Evolutionary conservation across 2,329 filamentous ascomycete genomes (phyloP).

Genomic region (Hypoxylon sp.): DNA sequence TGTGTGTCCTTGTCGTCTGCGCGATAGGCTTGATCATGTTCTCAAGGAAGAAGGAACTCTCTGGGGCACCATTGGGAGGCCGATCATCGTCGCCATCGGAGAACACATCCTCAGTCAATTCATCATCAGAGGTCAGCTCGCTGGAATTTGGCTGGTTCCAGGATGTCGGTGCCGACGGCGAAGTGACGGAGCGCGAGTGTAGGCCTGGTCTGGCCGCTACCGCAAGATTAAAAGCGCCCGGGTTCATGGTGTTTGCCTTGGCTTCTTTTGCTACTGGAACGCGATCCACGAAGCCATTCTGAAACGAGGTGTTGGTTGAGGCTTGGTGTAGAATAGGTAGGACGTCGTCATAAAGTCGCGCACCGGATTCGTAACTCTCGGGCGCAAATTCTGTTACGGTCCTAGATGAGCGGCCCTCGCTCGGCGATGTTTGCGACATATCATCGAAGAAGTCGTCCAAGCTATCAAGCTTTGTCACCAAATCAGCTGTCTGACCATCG

Average conservation of each 20-base stretch:
- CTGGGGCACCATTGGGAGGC: conserved; percentile 47
- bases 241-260: conserved; percentile 73
- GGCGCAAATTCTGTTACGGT: conserved; percentile 76
- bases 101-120: conserved; percentile 79
- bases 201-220: conserved; percentile 73
- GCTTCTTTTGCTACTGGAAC: conserved; percentile 73
- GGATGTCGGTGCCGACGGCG: conserved; percentile 74
- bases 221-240: conserved; percentile 69
- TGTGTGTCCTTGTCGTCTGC: conserved; percentile 70
- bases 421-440: conserved; percentile 71
- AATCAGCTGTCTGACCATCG: conserved; percentile 83
- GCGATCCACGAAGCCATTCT: conserved; percentile 88
- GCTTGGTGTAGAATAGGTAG: conserved; percentile 91
- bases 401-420: conserved; percentile 73
- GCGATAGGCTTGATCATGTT: conserved; percentile 73
- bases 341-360: conserved; percentile 92
- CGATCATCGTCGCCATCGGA: conserved; percentile 80
- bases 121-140: conserved; percentile 82
- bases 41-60: conserved; percentile 70
- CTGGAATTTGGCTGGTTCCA: conserved; percentile 67
- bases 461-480: conserved; percentile 84
- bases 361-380: conserved; percentile 79
- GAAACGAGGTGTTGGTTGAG: conserved; percentile 84
- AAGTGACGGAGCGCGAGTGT: conserved; percentile 88
- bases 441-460: conserved; percentile 88